These are phyloP conservation scores for Penicillium brevicompactum DNA, from an alignment of 2,329 filamentous ascomycete species.

Conservation along the genomic window DNA sequence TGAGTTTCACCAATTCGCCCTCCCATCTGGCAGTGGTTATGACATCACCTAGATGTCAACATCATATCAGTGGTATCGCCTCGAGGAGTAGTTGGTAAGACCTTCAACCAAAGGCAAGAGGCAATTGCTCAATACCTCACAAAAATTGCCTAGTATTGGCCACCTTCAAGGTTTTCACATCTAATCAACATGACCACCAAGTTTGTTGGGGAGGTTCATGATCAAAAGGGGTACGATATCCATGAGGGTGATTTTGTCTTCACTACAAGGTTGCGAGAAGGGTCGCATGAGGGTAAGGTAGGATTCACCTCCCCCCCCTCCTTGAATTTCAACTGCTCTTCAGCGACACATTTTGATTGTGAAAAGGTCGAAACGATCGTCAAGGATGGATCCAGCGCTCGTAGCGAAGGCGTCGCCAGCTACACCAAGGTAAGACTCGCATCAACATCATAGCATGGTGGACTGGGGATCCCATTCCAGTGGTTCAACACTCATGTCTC, in stretches of 20 bases:
- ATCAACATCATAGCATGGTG: neutral
- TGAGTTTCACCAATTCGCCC: slow-evolving; percentile 2
- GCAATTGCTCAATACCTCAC: no score
- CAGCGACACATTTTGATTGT: neutral
- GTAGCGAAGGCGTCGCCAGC: slow-evolving; percentile 25
- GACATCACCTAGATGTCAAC: slow-evolving; percentile 8
- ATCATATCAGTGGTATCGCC: slow-evolving; percentile 6
- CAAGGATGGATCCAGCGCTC: slow-evolving; percentile 22
- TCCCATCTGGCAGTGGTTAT: neutral
- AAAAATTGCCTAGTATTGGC: no score
- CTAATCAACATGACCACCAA: slow-evolving; percentile 8
- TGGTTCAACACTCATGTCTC: neutral
- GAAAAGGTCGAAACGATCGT: slow-evolving; percentile 27
- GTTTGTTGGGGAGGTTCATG: slow-evolving; percentile 21
- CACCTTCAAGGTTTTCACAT: neutral
- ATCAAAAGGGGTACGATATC: slow-evolving; percentile 25
- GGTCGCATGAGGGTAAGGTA: slow-evolving; percentile 27
- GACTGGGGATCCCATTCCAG: neutral
- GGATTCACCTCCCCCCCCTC: neutral
- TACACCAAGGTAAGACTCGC: slow-evolving; percentile 24
- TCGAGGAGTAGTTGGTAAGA: neutral
- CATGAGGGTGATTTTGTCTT: slow-evolving; percentile 25
- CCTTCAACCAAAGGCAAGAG: no score
- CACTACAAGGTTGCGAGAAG: slow-evolving; percentile 27
- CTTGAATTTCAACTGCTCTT: neutral